Percentiles rank a stretch among this genome's conserved stretches.
Conservation (phyloP, 805 yeast species). For the Wickerhamomyces bovis region DNA sequence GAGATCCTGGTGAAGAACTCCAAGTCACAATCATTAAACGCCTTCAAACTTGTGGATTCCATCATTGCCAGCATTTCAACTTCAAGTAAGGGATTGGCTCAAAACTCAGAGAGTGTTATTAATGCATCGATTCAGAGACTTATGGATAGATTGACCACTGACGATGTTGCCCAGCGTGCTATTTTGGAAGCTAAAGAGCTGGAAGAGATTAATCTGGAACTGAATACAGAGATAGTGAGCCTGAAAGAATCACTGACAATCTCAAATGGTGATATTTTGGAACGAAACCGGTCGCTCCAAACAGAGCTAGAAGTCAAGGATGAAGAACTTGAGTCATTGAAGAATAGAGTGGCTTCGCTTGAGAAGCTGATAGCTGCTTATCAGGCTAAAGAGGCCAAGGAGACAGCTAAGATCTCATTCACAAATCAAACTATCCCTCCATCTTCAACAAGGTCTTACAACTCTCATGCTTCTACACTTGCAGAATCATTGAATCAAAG, state of each 20-base stretch:
- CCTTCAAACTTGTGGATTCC: slow-evolving; percentile 48
- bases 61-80: slow-evolving; percentile 34
- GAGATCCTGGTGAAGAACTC: slow-evolving; percentile 43
- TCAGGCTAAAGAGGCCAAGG: not conserved
- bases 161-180: slow-evolving; percentile 69
- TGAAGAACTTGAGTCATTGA: slow-evolving; percentile 45
- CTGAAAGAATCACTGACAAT: slow-evolving; percentile 10
- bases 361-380: slow-evolving; percentile 25
- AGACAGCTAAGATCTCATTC: not conserved
- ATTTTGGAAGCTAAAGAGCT: slow-evolving; percentile 42
- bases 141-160: slow-evolving; percentile 60
- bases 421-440: not conserved
- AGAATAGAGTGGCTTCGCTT: slow-evolving; percentile 53
- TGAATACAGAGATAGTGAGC: slow-evolving; percentile 21
- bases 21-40: slow-evolving; percentile 37
- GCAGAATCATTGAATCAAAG: slow-evolving; percentile 4
- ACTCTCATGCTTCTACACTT: slow-evolving; percentile 2
- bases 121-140: slow-evolving; percentile 63
- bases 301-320: slow-evolving; percentile 61
- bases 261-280: slow-evolving; percentile 27
- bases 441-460: not conserved
- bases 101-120: slow-evolving; percentile 42
- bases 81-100: slow-evolving; percentile 32
- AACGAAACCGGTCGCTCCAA: slow-evolving; percentile 46
- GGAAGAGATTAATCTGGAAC: slow-evolving; percentile 34